Evolutionary conservation across 441 rosid species (phyloP).

Genomic region (Gossypium schwendimanii): DNA sequence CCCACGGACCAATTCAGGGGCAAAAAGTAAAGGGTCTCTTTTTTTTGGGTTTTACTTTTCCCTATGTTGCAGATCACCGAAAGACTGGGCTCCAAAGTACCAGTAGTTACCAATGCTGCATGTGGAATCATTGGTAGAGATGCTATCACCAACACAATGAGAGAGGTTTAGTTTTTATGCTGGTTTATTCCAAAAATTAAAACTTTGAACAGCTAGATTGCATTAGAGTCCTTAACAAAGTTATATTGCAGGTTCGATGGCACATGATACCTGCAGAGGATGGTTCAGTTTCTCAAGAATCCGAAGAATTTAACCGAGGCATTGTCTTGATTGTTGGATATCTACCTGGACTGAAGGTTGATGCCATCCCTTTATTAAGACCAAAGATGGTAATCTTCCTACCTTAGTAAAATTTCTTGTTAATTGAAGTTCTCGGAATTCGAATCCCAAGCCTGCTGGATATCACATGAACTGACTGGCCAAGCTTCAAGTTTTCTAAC

Average conservation of each 20-base stretch:
- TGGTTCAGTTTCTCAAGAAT: slow-evolving; percentile 5
- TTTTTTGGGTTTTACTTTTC: too few relatives aligned
- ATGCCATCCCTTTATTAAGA: slow-evolving; percentile 29
- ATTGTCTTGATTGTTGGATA: slow-evolving; percentile 41
- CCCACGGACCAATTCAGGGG: not conserved
- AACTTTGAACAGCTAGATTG: not conserved
- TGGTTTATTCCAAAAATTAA: not conserved
- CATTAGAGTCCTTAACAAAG: slow-evolving; percentile 18
- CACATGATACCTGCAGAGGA: slow-evolving; percentile 15
- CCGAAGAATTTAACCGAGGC: slow-evolving; percentile 10
- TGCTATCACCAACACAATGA: slow-evolving; percentile 26
- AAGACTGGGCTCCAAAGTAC: slow-evolving; percentile 28
- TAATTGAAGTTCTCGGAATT: not conserved
- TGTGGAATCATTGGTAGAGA: slow-evolving; percentile 42
- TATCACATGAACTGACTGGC: not conserved
- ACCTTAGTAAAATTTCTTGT: not conserved
- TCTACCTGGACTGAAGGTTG: slow-evolving; percentile 47
- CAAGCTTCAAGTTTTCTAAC: not conserved
- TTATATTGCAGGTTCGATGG: slow-evolving; percentile 29
- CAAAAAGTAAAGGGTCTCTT: not conserved
- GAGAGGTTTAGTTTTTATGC: slow-evolving; percentile 16
- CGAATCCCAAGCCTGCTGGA: not conserved
- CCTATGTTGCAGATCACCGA: slow-evolving; percentile 23
- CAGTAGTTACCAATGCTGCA: slow-evolving; percentile 31
- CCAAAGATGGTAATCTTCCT: slow-evolving; percentile 19